Evolutionary conservation across 1,139 yeast species (phyloP).

Genomic region (Yamadazyma conglobata): DNA sequence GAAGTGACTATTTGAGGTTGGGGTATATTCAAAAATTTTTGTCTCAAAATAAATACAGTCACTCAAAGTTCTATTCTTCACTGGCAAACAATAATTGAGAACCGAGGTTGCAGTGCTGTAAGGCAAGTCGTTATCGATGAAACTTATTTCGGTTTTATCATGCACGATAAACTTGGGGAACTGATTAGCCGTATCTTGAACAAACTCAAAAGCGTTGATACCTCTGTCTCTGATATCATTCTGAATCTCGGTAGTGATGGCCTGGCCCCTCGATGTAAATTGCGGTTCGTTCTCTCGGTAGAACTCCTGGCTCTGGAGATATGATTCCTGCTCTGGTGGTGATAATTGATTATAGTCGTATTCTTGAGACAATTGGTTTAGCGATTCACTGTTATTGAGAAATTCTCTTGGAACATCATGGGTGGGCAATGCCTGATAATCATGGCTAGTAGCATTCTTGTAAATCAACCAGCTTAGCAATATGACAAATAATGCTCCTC

Average conservation of each 20-base stretch:
- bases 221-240: constrained; percentile 37
- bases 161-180: constrained; percentile 45
- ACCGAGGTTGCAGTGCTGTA: constrained; percentile 46
- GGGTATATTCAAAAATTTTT: constrained; percentile 51
- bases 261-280: constrained; percentile 32
- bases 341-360: constrained; percentile 36
- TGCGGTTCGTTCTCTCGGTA: constrained; percentile 31
- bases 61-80: constrained; percentile 48
- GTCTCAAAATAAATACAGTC: constrained; percentile 71
- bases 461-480: too few relatives aligned
- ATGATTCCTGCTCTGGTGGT: constrained; percentile 43
- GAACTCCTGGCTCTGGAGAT: constrained; percentile 35
- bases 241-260: constrained; percentile 31
- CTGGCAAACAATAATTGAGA: constrained; percentile 64
- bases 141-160: constrained; percentile 61
- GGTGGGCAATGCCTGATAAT: too few relatives aligned
- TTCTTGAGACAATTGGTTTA: constrained; percentile 33
- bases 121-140: constrained; percentile 42
- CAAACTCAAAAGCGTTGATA: constrained; percentile 40
- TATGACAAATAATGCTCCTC: too few relatives aligned
- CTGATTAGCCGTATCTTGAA: constrained; percentile 29
- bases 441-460: too few relatives aligned
- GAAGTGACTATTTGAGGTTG: constrained; percentile 48
- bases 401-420: constrained; percentile 35
- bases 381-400: constrained; percentile 41